These are phyloP conservation scores for Dipodascus geniculatus DNA, from an alignment of 805 yeast species.

Conservation along the genomic window DNA sequence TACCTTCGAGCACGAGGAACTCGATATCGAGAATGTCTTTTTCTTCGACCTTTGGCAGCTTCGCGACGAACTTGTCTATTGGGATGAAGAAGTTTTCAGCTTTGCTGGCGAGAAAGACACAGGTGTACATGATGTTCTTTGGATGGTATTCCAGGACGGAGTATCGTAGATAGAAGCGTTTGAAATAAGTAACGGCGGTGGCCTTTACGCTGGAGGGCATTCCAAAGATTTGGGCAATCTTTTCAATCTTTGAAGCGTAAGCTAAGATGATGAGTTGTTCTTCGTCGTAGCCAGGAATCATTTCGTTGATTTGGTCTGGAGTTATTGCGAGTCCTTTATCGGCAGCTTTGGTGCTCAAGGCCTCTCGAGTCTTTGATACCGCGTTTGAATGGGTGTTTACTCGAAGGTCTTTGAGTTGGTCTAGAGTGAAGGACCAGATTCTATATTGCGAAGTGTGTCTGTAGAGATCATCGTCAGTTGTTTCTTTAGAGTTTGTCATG, in stretches of 20 bases:
- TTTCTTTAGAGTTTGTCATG: slow-evolving; percentile 21
- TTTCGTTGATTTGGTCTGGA: slow-evolving; percentile 24
- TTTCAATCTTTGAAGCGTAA: slow-evolving; percentile 60
- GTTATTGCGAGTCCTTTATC: slow-evolving; percentile 37
- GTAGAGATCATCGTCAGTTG: slow-evolving; percentile 77
- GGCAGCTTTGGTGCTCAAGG: slow-evolving; percentile 16
- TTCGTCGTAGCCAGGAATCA: slow-evolving; percentile 43
- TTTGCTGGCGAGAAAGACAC: slow-evolving; percentile 85
- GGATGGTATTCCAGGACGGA: slow-evolving; percentile 87
- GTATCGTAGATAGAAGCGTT: slow-evolving; percentile 66
- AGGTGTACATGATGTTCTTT: slow-evolving; percentile 61
- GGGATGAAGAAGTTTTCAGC: slow-evolving; percentile 85
- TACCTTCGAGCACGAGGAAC: slow-evolving; percentile 58
- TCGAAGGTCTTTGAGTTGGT: slow-evolving; percentile 41
- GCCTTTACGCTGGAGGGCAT: slow-evolving; percentile 83
- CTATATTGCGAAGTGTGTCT: slow-evolving; percentile 77
- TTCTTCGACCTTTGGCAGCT: slow-evolving; percentile 56
- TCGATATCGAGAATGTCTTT: slow-evolving; percentile 63
- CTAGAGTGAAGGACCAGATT: slow-evolving; percentile 70
- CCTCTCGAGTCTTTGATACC: slow-evolving; percentile 24
- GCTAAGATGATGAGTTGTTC: slow-evolving; percentile 44
- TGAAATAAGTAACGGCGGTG: slow-evolving; percentile 74
- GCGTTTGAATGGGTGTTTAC: slow-evolving; percentile 46
- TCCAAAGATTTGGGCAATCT: slow-evolving; percentile 58
- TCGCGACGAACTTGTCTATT: slow-evolving; percentile 63